Percentiles rank a stretch among this genome's conserved stretches.
Conservation (phyloP, 805 yeast genomes). For the Alloascoidea hylecoeti region DNA sequence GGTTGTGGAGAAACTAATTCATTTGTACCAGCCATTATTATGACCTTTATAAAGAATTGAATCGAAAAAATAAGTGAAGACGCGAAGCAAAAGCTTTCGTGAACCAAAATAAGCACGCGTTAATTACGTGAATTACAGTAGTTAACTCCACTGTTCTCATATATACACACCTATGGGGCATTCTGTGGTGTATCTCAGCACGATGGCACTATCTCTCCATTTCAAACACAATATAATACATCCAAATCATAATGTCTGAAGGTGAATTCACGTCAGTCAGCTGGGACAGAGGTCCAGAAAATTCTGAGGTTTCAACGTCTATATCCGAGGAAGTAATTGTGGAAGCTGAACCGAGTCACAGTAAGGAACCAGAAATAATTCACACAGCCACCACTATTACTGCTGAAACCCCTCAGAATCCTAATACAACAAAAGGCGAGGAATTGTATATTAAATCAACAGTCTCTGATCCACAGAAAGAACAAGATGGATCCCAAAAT, state of each 20-base stretch:
- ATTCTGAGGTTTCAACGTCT: constrained; percentile 3
- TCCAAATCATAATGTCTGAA: constrained; percentile 1
- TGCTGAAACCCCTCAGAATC: neutral
- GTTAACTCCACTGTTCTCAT: no score
- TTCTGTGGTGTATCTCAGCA: neutral
- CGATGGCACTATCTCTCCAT: neutral
- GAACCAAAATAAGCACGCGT: no score
- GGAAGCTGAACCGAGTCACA: constrained; percentile 2
- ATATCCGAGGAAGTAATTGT: constrained; percentile 1
- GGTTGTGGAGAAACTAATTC: neutral
- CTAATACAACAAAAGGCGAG: neutral
- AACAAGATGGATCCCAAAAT: constrained; percentile 45
- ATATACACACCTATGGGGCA: neutral
- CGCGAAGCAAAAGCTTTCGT: no score
- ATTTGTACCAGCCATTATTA: neutral
- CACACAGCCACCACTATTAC: neutral
- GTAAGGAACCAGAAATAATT: no score
- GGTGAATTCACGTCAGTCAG: constrained; percentile 44
- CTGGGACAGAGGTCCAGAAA: constrained; percentile 33
- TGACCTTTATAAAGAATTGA: no score
- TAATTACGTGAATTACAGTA: no score
- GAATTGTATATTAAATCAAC: constrained; percentile 20
- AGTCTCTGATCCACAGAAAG: constrained; percentile 53
- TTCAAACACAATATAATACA: neutral
- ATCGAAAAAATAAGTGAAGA: no score